These are phyloP conservation scores for Pleurotus cornucopiae DNA, from an alignment of 768 basidiomycete species.

Conservation along the genomic window DNA sequence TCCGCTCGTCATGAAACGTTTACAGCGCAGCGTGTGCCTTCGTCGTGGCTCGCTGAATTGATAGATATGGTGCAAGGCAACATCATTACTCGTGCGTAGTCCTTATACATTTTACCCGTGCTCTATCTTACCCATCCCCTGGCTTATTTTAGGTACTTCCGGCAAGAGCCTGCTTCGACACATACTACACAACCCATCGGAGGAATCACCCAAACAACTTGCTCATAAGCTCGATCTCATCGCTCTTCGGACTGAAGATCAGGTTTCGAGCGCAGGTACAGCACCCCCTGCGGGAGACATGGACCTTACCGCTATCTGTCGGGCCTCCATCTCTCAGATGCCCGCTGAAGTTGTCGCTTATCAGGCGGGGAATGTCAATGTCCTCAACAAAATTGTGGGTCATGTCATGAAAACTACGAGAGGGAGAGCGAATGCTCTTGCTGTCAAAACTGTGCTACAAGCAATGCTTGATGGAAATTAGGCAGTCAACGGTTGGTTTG, in stretches of 20 bases:
- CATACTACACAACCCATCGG: constrained; percentile 48
- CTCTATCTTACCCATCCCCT: constrained; percentile 2
- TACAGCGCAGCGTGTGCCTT: constrained; percentile 56
- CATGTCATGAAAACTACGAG: constrained; percentile 79
- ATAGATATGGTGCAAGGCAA: constrained; percentile 68
- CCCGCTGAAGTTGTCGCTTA: constrained; percentile 67
- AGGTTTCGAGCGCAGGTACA: constrained; percentile 11
- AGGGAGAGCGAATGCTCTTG: constrained; percentile 74
- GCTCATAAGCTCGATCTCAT: constrained; percentile 46
- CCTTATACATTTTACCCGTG: not conserved
- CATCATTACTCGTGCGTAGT: constrained; percentile 61
- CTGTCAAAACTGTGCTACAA: constrained; percentile 46
- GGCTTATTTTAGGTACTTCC: constrained; percentile 53
- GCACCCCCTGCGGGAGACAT: constrained; percentile 18
- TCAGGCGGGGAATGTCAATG: constrained; percentile 66
- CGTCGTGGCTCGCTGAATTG: constrained; percentile 66
- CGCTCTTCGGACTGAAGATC: constrained; percentile 22
- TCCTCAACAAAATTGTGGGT: constrained; percentile 79
- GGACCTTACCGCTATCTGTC: constrained; percentile 53
- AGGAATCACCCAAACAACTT: constrained; percentile 33
- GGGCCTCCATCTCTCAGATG: constrained; percentile 56
- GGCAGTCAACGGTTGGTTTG: no score
- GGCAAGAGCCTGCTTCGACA: constrained; percentile 75
- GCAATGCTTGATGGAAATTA: constrained; percentile 29
- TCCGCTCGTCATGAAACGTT: constrained; percentile 49